Percentiles rank a stretch among this genome's conserved stretches.
Evolutionary conservation across 352 stramenopile species (phyloP).

Genomic region (Phytophthora europaea): DNA sequence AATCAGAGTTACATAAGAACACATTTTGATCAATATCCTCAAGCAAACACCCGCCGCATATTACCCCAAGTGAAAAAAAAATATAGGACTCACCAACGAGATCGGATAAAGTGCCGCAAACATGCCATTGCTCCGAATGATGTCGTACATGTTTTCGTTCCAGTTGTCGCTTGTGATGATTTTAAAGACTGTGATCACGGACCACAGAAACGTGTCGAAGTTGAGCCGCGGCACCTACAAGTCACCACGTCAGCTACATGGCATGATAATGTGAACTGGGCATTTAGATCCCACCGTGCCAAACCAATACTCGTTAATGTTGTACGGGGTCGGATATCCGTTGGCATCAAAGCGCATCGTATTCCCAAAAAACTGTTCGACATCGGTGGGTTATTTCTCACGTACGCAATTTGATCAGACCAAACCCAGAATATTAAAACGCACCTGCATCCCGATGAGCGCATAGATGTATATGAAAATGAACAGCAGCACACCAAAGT

Average conservation of each 20-base stretch:
- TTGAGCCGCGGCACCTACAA: conserved; percentile 73
- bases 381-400: neutral
- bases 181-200: conserved; percentile 91
- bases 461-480: conserved; percentile 97
- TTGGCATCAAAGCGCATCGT: conserved; percentile 92
- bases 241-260: conserved; percentile 26
- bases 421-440: too few relatives aligned
- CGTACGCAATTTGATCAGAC: neutral
- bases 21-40: too few relatives aligned
- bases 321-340: conserved; percentile 59
- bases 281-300: conserved; percentile 45
- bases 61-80: neutral
- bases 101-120: conserved; percentile 84
- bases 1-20: neutral
- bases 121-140: conserved; percentile 78
- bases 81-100: conserved; percentile 55
- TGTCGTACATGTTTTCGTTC: conserved; percentile 95
- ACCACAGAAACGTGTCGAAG: conserved; percentile 90
- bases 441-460: conserved; percentile 88
- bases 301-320: conserved; percentile 70
- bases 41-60: too few relatives aligned
- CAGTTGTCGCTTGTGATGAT: conserved; percentile 96
- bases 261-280: neutral
- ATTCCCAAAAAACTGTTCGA: conserved; percentile 92
- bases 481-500: conserved; percentile 95